Evolutionary conservation across 176 grass and related monocot species (phyloP), one percentile per base, ranked within the genome.

Genomic region (Dactylis glomerata): DNA sequence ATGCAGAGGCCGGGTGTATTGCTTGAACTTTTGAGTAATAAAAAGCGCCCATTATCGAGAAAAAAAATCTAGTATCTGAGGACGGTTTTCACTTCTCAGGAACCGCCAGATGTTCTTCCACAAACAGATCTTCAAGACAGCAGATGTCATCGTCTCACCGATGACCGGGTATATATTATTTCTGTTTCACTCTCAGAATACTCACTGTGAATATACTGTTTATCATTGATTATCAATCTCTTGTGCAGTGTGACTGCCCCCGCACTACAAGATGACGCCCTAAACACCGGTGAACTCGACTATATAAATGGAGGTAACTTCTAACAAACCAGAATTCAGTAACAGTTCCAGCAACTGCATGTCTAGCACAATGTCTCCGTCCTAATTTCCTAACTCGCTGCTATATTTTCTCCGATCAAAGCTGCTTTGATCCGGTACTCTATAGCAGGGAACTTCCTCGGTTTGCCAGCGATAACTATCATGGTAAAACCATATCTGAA

Each of bases 391-490:
- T 72, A 69, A 81, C 19, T 38, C 14, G 8, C 10, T 24, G 2
- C 17, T 42, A 16, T 61, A 28, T 23, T 73, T 22, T 41, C 8
- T 89, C 50, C 27, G 10, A 54, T 42, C 58, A 55, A 44, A 99
- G 97, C 97, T 70, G 93, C 97, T 42, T 71, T 99, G 76, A 68
- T 99, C 26, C 86, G 97, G 75, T 99, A 92, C 91, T 99, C 93
- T 5, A 99, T 99, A 41, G 84, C 97, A 70, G 97, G 93, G 76
- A 99, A 99, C 89, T 99, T 99, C 89, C 93, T 99, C 19, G 93
- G 97, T 20, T 64, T 99, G 80, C 97, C 97, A 33, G 92, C 97
- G 17, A 92, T 96, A 73, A 99, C 93, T 47, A 44, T 96, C 56
- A 92, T 80, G 92, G 95, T 94, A 94, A 89, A 31, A 11, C 2